Base-by-base conservation (phyloP, 768 basidiomycete genomes). In the Rhodotorula sphaerocarpa region DNA sequence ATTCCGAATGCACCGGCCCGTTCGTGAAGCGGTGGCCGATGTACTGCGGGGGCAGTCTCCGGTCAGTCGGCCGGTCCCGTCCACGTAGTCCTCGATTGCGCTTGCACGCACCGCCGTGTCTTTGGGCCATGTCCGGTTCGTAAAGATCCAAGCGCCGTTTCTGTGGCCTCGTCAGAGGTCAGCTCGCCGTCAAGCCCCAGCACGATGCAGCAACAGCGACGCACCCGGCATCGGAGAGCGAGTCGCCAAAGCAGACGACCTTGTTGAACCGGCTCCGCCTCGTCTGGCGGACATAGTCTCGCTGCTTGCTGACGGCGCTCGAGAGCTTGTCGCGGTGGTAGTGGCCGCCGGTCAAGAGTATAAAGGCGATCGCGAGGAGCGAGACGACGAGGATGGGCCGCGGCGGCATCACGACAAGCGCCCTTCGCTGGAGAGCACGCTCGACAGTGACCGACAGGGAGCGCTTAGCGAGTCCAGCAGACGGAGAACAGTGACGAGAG, bases 241-340 rank as follows among this genome's bases (percentile, higher is more conserved):
- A 50, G 51, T 57, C 56, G 5, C 61, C 61, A 27, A 63, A 63
- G 23, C 31, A 52, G 25, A 52, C 50, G 12, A 63, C 55, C 1
- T 28, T 16, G 23, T 52, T 39, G 44, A 63, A 53, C 20, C 33
- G 14, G 3, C 45, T 31, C 31, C 34, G 33, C 33, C 34, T 21
- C 3, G 50, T 27, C 15, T 31, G 20, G n/a, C 18, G n/a, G 18
- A 18, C 10, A 23, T 33, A 11, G 14, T 23, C 34, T 23, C 50
- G 50, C n/a, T 27, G 33, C n/a, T 51, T 39, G 2, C 12, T 15
- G 34, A 23, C 12, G 11, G n/a, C 50, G 14, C 15, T 16, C 50
- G 30, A 18, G 50, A 51, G 34, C 33, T 34, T 39, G 50, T 51
- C 50, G 33, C 30, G 33, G 33, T 51, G 33, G 34, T 25, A 15